Conservation (phyloP, 176 grass and related monocot species). For the Oryza longistaminata region DNA sequence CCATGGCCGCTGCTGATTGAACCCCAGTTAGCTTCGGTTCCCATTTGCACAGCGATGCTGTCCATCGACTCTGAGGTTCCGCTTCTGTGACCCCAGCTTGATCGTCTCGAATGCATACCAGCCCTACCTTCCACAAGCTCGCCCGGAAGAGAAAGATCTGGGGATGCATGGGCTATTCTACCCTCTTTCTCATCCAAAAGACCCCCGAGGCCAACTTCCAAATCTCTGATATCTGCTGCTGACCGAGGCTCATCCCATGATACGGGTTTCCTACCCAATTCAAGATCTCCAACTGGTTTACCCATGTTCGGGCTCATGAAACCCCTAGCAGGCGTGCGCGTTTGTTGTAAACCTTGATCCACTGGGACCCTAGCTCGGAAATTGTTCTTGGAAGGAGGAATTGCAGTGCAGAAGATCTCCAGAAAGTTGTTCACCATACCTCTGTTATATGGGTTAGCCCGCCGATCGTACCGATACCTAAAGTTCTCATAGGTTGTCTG, state of each 20-base stretch:
- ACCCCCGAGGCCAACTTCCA: conserved; percentile 60
- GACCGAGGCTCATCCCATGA: conserved; percentile 87
- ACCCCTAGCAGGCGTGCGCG: conserved; percentile 45
- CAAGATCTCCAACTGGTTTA: conserved; percentile 71
- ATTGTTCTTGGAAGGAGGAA: conserved; percentile 92
- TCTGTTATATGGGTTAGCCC: conserved; percentile 79
- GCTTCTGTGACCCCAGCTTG: conserved; percentile 71
- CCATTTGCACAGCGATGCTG: conserved; percentile 45
- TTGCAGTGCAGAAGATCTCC: conserved; percentile 73
- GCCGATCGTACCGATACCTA: conserved; percentile 78
- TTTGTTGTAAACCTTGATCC: conserved; percentile 62
- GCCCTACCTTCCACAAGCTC: conserved; percentile 53
- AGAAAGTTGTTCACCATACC: conserved; percentile 71
- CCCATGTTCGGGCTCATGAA: conserved; percentile 99
- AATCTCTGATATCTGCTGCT: conserved; percentile 67
- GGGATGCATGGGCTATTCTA: conserved; percentile 58
- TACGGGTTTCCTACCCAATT: conserved; percentile 78
- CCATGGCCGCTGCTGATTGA: conserved; percentile 51
- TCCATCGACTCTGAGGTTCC: conserved; percentile 57
- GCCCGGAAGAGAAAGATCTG: conserved; percentile 44
- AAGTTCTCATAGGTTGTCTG: conserved; percentile 98
- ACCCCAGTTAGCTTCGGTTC: conserved; percentile 48
- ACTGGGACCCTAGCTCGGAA: conserved; percentile 67
- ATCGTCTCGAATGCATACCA: conserved; percentile 59
- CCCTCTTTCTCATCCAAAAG: conserved; percentile 79